These are phyloP conservation scores for Pythium aphanidermatum DNA, from an alignment of 352 stramenopile species.

Conservation along the genomic window DNA sequence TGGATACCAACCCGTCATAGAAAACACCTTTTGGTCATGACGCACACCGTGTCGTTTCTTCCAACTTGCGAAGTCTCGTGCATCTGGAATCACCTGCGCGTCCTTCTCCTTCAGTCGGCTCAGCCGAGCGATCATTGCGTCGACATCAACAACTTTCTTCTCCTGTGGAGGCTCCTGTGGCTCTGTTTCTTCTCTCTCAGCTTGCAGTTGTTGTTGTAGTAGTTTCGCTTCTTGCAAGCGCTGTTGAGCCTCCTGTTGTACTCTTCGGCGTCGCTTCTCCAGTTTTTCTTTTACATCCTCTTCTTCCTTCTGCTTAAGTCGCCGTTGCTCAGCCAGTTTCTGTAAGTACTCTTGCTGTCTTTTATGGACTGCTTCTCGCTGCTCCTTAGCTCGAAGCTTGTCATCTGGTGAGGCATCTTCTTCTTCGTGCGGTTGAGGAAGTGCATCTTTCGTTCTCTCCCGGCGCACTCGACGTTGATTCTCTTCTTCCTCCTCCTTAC, in stretches of 20 bases:
- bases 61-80: slow-evolving; percentile 84
- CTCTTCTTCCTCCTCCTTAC: slow-evolving; percentile 3
- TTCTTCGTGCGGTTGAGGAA: background rate
- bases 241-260: slow-evolving; percentile 47
- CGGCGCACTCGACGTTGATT: too few species aligned
- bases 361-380: slow-evolving; percentile 40
- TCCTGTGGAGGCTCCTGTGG: slow-evolving; percentile 35
- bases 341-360: slow-evolving; percentile 71
- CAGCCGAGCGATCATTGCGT: slow-evolving; percentile 70
- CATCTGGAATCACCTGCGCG: slow-evolving; percentile 53
- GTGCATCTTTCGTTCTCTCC: slow-evolving; percentile 12
- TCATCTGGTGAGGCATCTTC: slow-evolving; percentile 18
- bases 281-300: slow-evolving; percentile 50
- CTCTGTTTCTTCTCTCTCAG: slow-evolving; percentile 27
- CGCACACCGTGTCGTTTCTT: slow-evolving; percentile 83
- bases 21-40: slow-evolving; percentile 83
- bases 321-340: slow-evolving; percentile 51
- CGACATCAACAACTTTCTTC: slow-evolving; percentile 34
- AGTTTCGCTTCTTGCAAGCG: slow-evolving; percentile 43
- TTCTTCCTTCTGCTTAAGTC: slow-evolving; percentile 63
- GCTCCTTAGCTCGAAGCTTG: slow-evolving; percentile 37
- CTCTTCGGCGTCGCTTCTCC: slow-evolving; percentile 45
- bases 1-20: slow-evolving; percentile 90
- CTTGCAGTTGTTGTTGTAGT: slow-evolving; percentile 25
- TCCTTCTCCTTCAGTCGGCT: slow-evolving; percentile 73